Percentiles rank a stretch among this genome's conserved stretches.
Evolutionary conservation across 371 early-diverging fungal genomes (phyloP).

Genomic region (Dinochytrium kinnereticum): DNA sequence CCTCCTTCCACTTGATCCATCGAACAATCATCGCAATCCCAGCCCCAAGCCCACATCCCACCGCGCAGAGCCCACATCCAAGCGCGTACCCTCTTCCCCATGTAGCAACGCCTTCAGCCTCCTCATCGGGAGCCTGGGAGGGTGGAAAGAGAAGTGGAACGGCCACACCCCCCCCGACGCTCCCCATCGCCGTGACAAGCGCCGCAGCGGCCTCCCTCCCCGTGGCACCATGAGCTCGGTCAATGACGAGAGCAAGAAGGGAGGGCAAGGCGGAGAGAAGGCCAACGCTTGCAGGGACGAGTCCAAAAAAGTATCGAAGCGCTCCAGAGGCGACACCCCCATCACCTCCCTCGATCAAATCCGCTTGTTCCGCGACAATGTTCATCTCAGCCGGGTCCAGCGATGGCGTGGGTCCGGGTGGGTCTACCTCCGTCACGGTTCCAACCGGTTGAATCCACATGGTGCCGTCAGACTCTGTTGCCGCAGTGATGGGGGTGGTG

Average conservation of each 20-base stretch:
- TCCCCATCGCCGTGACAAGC: constrained; percentile 20
- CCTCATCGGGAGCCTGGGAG: constrained; percentile 16
- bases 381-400: constrained; percentile 10
- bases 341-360: constrained; percentile 8
- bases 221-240: constrained; percentile 37
- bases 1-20: constrained; percentile 32
- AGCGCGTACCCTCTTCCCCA: constrained; percentile 16
- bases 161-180: constrained; percentile 9
- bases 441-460: neutral
- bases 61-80: constrained; percentile 25
- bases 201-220: constrained; percentile 32
- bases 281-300: constrained; percentile 38
- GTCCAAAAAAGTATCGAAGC: constrained; percentile 33
- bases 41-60: constrained; percentile 15
- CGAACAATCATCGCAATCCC: constrained; percentile 27
- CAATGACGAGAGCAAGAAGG: constrained; percentile 38
- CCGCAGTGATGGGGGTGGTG: neutral
- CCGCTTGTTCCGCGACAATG: constrained; percentile 20
- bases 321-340: constrained; percentile 16
- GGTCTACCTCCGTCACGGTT: neutral
- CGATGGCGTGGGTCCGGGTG: neutral
- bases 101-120: constrained; percentile 18
- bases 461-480: neutral
- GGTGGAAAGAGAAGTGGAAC: constrained; percentile 28
- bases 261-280: constrained; percentile 35